phyloP scores from a whole-genome alignment of 345 rosid species.

The Moringa oleifera region DNA sequence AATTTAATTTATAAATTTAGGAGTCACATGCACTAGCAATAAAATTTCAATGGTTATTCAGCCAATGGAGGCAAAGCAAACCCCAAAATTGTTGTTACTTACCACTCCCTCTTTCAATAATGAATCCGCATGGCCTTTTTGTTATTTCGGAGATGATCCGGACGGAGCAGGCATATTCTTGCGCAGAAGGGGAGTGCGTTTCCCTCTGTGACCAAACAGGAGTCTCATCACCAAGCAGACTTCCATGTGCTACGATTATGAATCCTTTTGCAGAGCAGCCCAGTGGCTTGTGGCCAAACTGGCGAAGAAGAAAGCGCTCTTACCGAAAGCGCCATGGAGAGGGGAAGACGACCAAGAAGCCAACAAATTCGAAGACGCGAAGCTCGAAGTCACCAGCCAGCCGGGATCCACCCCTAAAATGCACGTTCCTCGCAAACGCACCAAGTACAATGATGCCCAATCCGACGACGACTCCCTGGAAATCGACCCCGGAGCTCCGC shows the following conservation, averaged over 20 bases:
- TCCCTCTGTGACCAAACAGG: not conserved
- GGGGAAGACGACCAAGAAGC: conserved; percentile 52
- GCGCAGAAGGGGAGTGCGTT: not conserved
- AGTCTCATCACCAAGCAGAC: not conserved
- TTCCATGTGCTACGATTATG: not conserved
- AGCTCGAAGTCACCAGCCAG: conserved; percentile 69
- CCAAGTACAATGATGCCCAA: conserved; percentile 23
- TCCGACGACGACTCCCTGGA: conserved; percentile 47
- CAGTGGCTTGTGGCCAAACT: conserved; percentile 7
- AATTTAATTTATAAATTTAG: too few relatives aligned
- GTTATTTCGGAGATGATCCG: too few relatives aligned
- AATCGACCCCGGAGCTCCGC: conserved; percentile 93
- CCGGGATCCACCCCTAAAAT: conserved; percentile 68
- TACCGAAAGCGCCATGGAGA: conserved; percentile 90
- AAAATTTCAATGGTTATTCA: too few relatives aligned
- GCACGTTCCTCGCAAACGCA: conserved; percentile 60
- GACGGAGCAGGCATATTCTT: not conserved
- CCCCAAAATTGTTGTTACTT: too few relatives aligned
- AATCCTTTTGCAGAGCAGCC: not conserved
- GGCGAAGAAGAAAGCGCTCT: conserved; percentile 60
- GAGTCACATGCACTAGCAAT: too few relatives aligned
- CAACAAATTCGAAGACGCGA: conserved; percentile 64
- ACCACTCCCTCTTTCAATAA: too few relatives aligned
- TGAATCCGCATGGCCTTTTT: too few relatives aligned
- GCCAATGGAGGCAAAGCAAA: too few relatives aligned